phyloP scores from a whole-genome alignment of 306 rosid species.

The Lathyrus aphaca region DNA sequence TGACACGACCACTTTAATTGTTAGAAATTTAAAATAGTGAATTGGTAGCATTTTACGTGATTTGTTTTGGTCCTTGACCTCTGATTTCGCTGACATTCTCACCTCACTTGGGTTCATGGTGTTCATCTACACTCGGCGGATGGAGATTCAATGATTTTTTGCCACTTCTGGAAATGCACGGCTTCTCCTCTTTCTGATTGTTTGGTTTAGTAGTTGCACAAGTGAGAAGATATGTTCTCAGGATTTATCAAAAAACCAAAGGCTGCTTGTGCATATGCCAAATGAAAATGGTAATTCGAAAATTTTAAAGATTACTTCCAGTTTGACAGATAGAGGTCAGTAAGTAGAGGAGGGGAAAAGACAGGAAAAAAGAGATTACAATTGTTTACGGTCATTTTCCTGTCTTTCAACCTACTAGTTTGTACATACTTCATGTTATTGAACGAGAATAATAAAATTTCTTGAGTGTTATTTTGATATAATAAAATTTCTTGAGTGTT shows the following conservation, averaged over 20 bases:
- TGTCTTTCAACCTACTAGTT: neutral
- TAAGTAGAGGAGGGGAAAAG: neutral
- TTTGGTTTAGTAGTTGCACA: constrained; percentile 21
- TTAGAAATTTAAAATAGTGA: constrained; percentile 18
- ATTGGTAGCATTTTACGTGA: constrained; percentile 2
- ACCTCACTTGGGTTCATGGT: constrained; percentile 4
- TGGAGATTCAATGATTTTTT: neutral
- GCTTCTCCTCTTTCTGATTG: neutral
- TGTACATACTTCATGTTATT: constrained; percentile 17
- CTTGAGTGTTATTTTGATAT: neutral
- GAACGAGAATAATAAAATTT: constrained; percentile 8
- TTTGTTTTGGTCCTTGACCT: constrained; percentile 4
- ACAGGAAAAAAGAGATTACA: neutral
- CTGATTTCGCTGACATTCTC: constrained; percentile 5
- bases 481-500: too few species aligned
- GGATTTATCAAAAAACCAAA: constrained; percentile 9
- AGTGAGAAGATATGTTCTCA: constrained; percentile 1
- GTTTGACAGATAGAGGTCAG: neutral
- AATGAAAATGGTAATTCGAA: neutral
- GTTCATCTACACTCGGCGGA: constrained; percentile 8
- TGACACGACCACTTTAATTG: constrained; percentile 17
- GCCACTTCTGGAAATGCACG: neutral
- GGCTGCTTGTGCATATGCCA: neutral
- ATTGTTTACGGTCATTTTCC: constrained; percentile 1
- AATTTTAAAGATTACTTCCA: neutral